phyloP scores from a whole-genome alignment of 2,329 filamentous ascomycete genomes.

The Talaromyces sp. region DNA sequence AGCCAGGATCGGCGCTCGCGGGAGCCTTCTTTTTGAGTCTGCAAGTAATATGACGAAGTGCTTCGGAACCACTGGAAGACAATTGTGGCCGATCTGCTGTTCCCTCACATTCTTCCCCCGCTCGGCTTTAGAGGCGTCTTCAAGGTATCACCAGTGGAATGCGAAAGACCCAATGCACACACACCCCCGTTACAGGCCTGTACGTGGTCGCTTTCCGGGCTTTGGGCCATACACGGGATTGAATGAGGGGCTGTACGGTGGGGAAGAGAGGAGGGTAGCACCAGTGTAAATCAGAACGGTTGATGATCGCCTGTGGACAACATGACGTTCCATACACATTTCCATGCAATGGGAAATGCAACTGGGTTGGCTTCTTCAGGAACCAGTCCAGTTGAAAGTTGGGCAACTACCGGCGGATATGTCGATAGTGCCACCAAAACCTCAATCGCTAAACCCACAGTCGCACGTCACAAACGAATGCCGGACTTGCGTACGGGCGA shows the following conservation, averaged over 20 bases:
- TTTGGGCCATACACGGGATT: neutral
- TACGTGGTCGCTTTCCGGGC: neutral
- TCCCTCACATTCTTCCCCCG: constrained; percentile 10
- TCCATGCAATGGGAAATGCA: neutral
- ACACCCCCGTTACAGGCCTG: neutral
- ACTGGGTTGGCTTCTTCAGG: constrained; percentile 7
- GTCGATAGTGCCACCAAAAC: neutral
- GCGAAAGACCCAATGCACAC: neutral
- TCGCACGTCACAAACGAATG: neutral
- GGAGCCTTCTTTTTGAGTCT: constrained; percentile 19
- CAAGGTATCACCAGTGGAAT: constrained; percentile 7
- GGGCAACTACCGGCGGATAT: neutral
- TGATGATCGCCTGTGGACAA: neutral
- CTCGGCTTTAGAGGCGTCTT: neutral
- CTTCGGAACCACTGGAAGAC: neutral
- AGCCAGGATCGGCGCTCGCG: constrained; percentile 9
- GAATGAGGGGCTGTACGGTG: constrained; percentile 15
- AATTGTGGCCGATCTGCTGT: constrained; percentile 8
- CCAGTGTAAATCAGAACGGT: neutral
- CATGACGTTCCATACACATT: neutral
- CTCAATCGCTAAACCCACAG: neutral
- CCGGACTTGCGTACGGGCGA: constrained; percentile 1
- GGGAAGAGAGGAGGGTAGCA: neutral
- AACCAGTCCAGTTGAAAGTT: neutral
- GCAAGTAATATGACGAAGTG: constrained; percentile 10